Percentiles rank a stretch among this genome's conserved stretches.
Conservation (phyloP, 2,329 filamentous ascomycete genomes). For the Cryphonectria naterciae region DNA sequence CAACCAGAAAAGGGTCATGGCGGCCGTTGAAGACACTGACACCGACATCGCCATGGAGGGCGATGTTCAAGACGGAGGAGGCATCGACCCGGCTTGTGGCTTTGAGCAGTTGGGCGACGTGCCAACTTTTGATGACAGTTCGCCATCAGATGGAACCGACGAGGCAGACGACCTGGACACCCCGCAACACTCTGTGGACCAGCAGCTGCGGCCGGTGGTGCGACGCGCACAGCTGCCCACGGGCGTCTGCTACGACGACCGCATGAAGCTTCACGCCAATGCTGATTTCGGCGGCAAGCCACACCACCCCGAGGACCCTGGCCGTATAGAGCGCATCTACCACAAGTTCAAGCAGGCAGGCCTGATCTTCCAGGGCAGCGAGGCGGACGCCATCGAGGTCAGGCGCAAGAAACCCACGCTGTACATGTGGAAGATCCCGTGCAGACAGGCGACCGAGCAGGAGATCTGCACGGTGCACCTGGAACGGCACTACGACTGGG, state of each 20-base stretch:
- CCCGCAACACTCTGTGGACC: conserved; percentile 35
- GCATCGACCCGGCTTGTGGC: conserved; percentile 46
- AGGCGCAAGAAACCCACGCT: conserved; percentile 58
- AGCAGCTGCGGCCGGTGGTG: conserved; percentile 37
- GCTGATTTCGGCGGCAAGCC: conserved; percentile 73
- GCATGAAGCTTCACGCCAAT: conserved; percentile 96
- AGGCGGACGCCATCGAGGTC: conserved; percentile 56
- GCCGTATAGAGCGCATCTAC: conserved; percentile 91
- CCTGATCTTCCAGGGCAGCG: conserved; percentile 68
- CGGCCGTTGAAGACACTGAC: conserved; percentile 11
- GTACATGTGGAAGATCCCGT: conserved; percentile 77
- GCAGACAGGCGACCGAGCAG: conserved; percentile 74
- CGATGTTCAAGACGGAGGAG: conserved; percentile 49
- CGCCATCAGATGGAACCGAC: conserved; percentile 39
- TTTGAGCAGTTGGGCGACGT: conserved; percentile 41
- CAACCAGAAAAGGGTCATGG: not conserved
- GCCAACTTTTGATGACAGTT: conserved; percentile 25
- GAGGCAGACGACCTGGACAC: conserved; percentile 38
- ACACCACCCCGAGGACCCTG: conserved; percentile 91
- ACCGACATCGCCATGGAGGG: conserved; percentile 33
- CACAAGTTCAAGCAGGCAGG: conserved; percentile 82
- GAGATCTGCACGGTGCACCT: conserved; percentile 85
- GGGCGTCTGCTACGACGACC: conserved; percentile 85
- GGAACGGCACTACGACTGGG: conserved; percentile 77
- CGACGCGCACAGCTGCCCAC: conserved; percentile 64